Conservation (phyloP, 345 rosid species). For the Microthlaspi erraticum region DNA sequence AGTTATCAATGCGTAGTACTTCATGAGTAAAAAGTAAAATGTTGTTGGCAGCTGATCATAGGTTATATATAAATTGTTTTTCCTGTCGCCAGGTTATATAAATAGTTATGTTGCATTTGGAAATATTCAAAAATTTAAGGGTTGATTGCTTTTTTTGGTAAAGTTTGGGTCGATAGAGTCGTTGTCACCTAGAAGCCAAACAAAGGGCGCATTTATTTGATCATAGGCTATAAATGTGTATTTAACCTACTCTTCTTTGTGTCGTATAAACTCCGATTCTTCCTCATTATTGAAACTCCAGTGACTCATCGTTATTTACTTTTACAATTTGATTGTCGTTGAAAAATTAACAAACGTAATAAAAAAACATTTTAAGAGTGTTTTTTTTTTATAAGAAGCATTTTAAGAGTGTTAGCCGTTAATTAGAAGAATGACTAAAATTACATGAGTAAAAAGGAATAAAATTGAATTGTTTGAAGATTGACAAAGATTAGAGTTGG, state of each 20-base stretch:
- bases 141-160: not conserved
- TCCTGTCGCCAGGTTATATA: not conserved
- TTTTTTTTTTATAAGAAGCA: too few species aligned
- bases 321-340: not conserved
- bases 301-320: constrained; percentile 3
- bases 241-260: constrained; percentile 31
- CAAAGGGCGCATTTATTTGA: constrained; percentile 21
- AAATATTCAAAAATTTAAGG: not conserved
- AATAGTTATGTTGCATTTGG: constrained; percentile 13
- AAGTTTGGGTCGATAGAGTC: constrained; percentile 21
- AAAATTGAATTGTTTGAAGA: too few species aligned
- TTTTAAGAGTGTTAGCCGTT: not conserved
- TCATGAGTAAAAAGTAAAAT: constrained; percentile 27
- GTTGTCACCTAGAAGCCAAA: constrained; percentile 34
- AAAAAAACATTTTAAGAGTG: not conserved
- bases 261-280: constrained; percentile 21
- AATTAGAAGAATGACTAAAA: too few species aligned
- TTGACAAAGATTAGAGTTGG: not conserved
- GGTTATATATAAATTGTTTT: not conserved
- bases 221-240: constrained; percentile 28
- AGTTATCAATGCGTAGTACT: constrained; percentile 15
- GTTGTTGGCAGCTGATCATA: constrained; percentile 27
- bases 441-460: too few species aligned
- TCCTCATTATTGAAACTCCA: not conserved
- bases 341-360: not conserved